phyloP scores from a whole-genome alignment of 192 early-diverging fungal genomes.

The Coemansia sp. region DNA sequence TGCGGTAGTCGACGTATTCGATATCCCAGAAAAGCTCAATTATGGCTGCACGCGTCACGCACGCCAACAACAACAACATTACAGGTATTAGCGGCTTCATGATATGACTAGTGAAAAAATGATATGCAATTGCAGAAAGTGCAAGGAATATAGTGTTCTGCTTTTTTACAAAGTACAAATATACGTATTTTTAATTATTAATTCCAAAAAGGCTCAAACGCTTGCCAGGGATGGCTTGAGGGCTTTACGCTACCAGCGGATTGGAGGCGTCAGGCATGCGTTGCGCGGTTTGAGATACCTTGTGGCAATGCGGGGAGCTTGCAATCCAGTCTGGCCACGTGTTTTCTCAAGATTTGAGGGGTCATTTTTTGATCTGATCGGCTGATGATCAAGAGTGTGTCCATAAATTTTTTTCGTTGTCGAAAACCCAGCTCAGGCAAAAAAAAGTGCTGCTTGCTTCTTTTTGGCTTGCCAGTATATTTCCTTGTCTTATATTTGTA shows the following conservation, averaged over 20 bases:
- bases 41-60: slow-evolving; percentile 9
- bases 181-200: too few relatives aligned
- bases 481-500: not conserved
- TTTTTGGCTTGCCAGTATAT: not conserved
- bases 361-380: slow-evolving; percentile 5
- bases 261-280: not conserved
- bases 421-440: too few relatives aligned
- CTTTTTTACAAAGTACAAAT: not conserved
- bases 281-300: not conserved
- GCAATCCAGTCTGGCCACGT: too few relatives aligned
- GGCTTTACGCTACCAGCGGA: too few relatives aligned
- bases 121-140: not conserved
- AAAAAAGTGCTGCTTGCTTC: not conserved
- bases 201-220: not conserved
- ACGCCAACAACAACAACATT: not conserved
- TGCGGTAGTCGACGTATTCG: slow-evolving; percentile 55
- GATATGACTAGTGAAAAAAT: not conserved
- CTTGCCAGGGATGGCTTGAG: not conserved
- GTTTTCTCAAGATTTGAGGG: too few relatives aligned
- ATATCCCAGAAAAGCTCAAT: slow-evolving; percentile 64
- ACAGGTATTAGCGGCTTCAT: not conserved
- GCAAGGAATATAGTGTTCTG: not conserved
- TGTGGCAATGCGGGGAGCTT: not conserved
- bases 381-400: not conserved
- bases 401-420: slow-evolving; percentile 7